Evolutionary conservation across 352 stramenopile genomes (phyloP).

Genomic region (Pythium myriotylum): DNA sequence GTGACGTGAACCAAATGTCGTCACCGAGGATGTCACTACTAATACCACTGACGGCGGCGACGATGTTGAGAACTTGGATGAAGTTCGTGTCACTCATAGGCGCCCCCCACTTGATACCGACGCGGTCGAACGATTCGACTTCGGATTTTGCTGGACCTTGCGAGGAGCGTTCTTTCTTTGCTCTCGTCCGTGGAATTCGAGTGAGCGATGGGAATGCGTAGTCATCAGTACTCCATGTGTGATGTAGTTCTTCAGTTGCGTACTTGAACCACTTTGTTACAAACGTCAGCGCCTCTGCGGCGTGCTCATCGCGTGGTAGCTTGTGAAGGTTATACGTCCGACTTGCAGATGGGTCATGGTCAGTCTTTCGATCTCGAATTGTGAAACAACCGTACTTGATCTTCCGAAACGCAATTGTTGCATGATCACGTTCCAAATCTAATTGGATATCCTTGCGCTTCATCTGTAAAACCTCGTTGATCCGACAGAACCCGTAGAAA

Average conservation of each 20-base stretch:
- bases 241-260: background rate
- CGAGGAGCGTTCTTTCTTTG: background rate
- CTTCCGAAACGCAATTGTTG: background rate
- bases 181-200: background rate
- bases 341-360: background rate
- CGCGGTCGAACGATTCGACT: background rate
- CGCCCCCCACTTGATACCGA: slow-evolving; percentile 3
- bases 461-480: background rate
- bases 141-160: too few relatives aligned
- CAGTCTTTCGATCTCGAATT: background rate
- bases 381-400: background rate
- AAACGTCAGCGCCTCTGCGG: background rate
- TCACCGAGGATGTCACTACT: background rate
- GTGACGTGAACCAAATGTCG: slow-evolving; percentile 2
- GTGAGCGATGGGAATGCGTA: background rate
- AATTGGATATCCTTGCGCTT: background rate
- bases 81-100: slow-evolving; percentile 1
- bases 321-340: slow-evolving; percentile 6
- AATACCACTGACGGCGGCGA: background rate
- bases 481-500: slow-evolving; percentile 12
- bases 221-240: background rate
- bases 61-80: slow-evolving; percentile 7
- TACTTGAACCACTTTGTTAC: background rate
- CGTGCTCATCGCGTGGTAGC: background rate
- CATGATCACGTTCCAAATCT: background rate